These are phyloP conservation scores for Euryodendron excelsum DNA, from an alignment of 148 eudicot species.

Conservation along the genomic window DNA sequence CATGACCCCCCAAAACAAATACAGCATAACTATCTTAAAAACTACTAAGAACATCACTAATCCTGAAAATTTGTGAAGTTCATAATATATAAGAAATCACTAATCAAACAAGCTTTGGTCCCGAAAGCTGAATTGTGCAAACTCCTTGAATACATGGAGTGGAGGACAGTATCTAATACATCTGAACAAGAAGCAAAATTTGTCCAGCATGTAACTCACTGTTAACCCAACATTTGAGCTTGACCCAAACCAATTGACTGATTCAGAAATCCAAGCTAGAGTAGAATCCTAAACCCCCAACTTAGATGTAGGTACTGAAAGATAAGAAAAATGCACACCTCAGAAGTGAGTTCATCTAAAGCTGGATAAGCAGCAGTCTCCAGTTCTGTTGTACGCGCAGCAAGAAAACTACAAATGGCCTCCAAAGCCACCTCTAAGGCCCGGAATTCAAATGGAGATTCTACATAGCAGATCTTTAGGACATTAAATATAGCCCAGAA, in stretches of 20 bases:
- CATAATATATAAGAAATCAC: neutral
- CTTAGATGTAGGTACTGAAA: neutral
- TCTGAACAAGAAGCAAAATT: neutral
- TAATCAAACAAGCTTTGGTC: neutral
- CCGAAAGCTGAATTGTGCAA: neutral
- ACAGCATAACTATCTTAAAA: no score
- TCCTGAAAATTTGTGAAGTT: no score
- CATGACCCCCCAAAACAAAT: neutral
- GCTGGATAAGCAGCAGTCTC: slow-evolving; percentile 80
- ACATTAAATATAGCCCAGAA: neutral
- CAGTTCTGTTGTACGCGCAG: slow-evolving; percentile 73
- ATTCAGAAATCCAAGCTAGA: neutral
- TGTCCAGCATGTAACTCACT: neutral
- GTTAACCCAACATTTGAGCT: neutral
- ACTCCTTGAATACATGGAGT: neutral
- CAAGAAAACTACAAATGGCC: slow-evolving; percentile 76
- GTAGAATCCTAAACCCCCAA: neutral
- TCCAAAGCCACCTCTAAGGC: slow-evolving; percentile 80
- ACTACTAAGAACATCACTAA: no score
- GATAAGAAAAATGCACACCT: slow-evolving; percentile 30
- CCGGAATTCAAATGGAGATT: slow-evolving; percentile 74
- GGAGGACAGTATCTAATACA: neutral
- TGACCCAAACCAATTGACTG: neutral
- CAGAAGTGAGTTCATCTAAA: slow-evolving; percentile 71
- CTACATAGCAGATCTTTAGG: slow-evolving; percentile 25